These are phyloP conservation scores for Tetrapisispora pingtungensis DNA, from an alignment of 805 yeast genomes.

Conservation along the genomic window DNA sequence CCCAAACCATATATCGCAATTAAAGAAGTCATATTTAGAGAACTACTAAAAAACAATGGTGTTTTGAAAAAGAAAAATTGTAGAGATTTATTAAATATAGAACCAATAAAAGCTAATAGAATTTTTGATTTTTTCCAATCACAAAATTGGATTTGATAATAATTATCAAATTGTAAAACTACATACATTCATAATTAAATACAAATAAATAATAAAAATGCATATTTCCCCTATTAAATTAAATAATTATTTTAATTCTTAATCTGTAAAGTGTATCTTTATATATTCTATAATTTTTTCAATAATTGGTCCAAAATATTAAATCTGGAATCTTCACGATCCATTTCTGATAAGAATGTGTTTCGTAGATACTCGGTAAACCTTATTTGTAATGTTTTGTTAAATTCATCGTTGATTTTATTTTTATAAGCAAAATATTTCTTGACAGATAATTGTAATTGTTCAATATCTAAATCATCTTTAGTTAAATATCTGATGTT, in stretches of 20 bases:
- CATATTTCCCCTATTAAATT: not conserved
- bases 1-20: constrained; percentile 94
- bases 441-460: constrained; percentile 60
- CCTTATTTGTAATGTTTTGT: constrained; percentile 28
- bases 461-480: constrained; percentile 37
- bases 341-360: constrained; percentile 24
- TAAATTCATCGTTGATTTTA: constrained; percentile 31
- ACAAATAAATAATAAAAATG: not conserved
- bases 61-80: constrained; percentile 72
- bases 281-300: constrained; percentile 18
- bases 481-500: constrained; percentile 48
- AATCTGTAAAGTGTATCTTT: not conserved
- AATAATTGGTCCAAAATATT: constrained; percentile 26
- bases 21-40: constrained; percentile 81
- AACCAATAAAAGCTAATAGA: constrained; percentile 73
- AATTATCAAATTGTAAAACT: not conserved
- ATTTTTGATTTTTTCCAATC: constrained; percentile 87
- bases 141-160: constrained; percentile 66
- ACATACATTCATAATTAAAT: not conserved
- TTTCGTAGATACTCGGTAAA: constrained; percentile 29
- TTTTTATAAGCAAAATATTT: constrained; percentile 52
- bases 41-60: constrained; percentile 79
- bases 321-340: constrained; percentile 23
- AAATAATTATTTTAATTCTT: not conserved
- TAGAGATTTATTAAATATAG: constrained; percentile 75